A percentile compares a stretch with the other conserved stretches of the same genome.
Evolutionary conservation across 441 rosid genomes (phyloP).

Genomic region (Bruguiera hainesii): DNA sequence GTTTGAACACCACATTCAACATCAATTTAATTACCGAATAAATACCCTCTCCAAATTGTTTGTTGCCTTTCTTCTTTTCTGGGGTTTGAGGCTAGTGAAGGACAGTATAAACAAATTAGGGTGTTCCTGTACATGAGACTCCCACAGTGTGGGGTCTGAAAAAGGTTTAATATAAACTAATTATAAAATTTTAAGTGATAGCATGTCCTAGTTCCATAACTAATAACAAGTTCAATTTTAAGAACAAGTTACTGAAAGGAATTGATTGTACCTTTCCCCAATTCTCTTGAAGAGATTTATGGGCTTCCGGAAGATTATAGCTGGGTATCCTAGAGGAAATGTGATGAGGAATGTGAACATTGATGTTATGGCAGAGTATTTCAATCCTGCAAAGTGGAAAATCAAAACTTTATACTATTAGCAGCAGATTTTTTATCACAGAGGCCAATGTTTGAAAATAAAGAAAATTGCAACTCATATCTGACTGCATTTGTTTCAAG

Average conservation of each 20-base stretch:
- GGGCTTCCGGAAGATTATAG: slow-evolving; percentile 79
- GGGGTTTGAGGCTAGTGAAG: background rate
- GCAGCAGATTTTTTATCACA: background rate
- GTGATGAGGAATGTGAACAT: slow-evolving; percentile 89
- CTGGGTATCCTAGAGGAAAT: slow-evolving; percentile 79
- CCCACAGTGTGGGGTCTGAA: background rate
- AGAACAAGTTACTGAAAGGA: background rate
- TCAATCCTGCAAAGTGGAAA: slow-evolving; percentile 62
- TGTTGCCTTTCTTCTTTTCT: background rate
- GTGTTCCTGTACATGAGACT: too few relatives aligned
- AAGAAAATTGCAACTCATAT: background rate
- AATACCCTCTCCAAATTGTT: too few relatives aligned
- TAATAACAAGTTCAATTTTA: background rate
- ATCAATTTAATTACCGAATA: background rate
- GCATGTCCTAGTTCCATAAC: background rate
- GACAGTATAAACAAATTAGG: too few relatives aligned
- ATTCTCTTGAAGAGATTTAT: slow-evolving; percentile 68
- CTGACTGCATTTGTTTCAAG: background rate
- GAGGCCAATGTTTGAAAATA: background rate
- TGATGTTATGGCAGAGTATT: slow-evolving; percentile 81
- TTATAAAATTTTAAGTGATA: too few relatives aligned
- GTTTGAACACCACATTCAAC: background rate
- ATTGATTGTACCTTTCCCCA: slow-evolving; percentile 77
- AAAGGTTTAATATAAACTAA: background rate
- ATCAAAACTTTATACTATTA: background rate